Conservation (phyloP, 1,139 yeast species). For the Zygosaccharomyces pseudobailii region DNA sequence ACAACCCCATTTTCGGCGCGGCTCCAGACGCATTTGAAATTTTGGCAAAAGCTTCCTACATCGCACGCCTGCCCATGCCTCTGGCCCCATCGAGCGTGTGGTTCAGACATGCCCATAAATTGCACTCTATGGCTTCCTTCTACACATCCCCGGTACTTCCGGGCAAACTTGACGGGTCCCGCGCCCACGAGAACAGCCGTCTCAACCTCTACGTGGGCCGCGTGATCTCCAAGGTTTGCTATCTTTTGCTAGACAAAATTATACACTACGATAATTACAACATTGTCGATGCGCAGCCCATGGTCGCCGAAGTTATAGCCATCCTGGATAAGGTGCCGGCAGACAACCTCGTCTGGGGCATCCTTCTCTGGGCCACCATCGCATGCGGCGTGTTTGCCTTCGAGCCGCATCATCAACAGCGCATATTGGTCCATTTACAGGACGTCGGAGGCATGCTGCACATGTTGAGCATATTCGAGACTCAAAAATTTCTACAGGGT, state of each 20-base stretch:
- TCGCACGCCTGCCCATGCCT: slow-evolving; percentile 31
- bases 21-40: slow-evolving; percentile 38
- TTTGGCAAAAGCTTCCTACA: slow-evolving; percentile 40
- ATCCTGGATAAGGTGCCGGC: slow-evolving; percentile 13
- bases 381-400: slow-evolving; percentile 14
- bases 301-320: slow-evolving; percentile 12
- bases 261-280: slow-evolving; percentile 10
- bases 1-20: slow-evolving; percentile 38
- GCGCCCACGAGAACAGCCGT: slow-evolving; percentile 8
- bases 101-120: slow-evolving; percentile 12
- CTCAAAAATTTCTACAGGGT: slow-evolving; percentile 9
- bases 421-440: slow-evolving; percentile 8
- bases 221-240: slow-evolving; percentile 16
- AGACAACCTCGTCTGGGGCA: slow-evolving; percentile 15
- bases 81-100: slow-evolving; percentile 13
- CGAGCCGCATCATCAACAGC: slow-evolving; percentile 8
- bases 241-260: slow-evolving; percentile 13
- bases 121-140: slow-evolving; percentile 13
- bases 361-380: slow-evolving; percentile 15
- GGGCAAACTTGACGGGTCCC: background rate
- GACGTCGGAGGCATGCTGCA: slow-evolving; percentile 12
- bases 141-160: slow-evolving; percentile 14
- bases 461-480: slow-evolving; percentile 7
- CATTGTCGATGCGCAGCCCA: slow-evolving; percentile 10
- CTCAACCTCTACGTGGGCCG: slow-evolving; percentile 13